A percentile compares a stretch with the other conserved stretches of the same genome.
These are phyloP conservation scores for Hemileccinum impolitum DNA, from an alignment of 768 basidiomycete genomes.

Conservation along the genomic window DNA sequence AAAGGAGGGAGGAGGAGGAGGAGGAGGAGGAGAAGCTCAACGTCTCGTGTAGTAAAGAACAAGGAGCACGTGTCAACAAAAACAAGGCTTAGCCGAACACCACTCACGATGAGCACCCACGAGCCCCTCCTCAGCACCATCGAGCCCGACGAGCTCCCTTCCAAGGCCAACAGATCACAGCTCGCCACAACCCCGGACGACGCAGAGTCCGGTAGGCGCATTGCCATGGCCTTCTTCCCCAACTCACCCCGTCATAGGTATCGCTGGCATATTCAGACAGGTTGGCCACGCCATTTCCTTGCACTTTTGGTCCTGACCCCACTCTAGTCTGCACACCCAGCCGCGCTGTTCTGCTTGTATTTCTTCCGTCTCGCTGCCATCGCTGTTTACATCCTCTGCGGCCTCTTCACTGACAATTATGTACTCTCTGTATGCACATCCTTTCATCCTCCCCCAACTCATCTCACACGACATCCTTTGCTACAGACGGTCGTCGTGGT, in stretches of 20 bases:
- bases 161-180: constrained; percentile 15
- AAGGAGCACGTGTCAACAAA: constrained; percentile 14
- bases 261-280: constrained; percentile 76
- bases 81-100: constrained; percentile 7
- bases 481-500: constrained; percentile 84
- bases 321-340: constrained; percentile 70
- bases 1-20: background rate
- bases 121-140: constrained; percentile 77
- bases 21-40: background rate
- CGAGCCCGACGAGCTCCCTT: constrained; percentile 71
- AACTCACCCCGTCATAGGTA: constrained; percentile 38
- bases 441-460: background rate
- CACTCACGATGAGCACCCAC: constrained; percentile 47
- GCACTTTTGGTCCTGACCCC: constrained; percentile 12
- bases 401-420: constrained; percentile 85
- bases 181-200: constrained; percentile 59
- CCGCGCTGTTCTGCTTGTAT: constrained; percentile 84
- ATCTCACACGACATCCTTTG: background rate
- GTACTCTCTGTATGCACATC: constrained; percentile 75
- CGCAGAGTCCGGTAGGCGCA: constrained; percentile 65
- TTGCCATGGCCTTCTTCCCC: constrained; percentile 1
- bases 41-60: constrained; percentile 4
- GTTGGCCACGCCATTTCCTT: constrained; percentile 34
- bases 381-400: constrained; percentile 88
- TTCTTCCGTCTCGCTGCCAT: constrained; percentile 88